Conservation (phyloP, 2,329 filamentous ascomycete genomes). For the Teratosphaeria destructans region DNA sequence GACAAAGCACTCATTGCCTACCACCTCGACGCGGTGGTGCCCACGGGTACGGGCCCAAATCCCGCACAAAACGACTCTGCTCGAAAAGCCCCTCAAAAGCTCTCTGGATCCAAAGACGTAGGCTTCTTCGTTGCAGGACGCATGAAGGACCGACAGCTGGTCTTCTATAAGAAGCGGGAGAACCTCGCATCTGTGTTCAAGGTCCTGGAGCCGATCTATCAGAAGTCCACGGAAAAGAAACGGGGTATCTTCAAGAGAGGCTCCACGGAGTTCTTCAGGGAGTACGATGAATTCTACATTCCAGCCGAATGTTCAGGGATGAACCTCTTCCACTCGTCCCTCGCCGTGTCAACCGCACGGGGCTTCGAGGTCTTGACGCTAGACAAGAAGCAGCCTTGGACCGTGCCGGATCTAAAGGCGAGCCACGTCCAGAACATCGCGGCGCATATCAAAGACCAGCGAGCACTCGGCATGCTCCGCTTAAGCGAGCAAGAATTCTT, state of each 20-base stretch:
- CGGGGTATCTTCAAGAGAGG: constrained; percentile 59
- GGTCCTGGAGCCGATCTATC: constrained; percentile 88
- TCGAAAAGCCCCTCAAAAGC: constrained; percentile 78
- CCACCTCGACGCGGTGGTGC: constrained; percentile 72
- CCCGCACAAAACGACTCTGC: constrained; percentile 53
- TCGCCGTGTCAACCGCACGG: constrained; percentile 81
- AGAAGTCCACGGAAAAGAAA: constrained; percentile 80
- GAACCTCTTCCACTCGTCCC: constrained; percentile 90
- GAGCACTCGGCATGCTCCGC: constrained; percentile 91
- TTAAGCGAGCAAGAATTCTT: constrained; percentile 83
- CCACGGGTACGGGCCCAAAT: constrained; percentile 25
- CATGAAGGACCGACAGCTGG: constrained; percentile 91
- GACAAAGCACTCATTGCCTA: constrained; percentile 89
- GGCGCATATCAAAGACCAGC: constrained; percentile 67
- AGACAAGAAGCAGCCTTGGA: constrained; percentile 94
- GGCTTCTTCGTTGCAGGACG: constrained; percentile 91
- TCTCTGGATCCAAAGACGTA: constrained; percentile 79
- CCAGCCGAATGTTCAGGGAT: constrained; percentile 89
- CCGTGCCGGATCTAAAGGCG: constrained; percentile 74
- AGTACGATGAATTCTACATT: constrained; percentile 98
- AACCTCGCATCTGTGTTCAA: constrained; percentile 81
- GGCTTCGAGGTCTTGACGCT: constrained; percentile 93
- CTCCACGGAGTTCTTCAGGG: constrained; percentile 87
- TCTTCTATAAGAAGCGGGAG: constrained; percentile 97
- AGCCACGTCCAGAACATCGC: constrained; percentile 77